A percentile compares a stretch with the other conserved stretches of the same genome.
Evolutionary conservation across 2,329 filamentous ascomycete genomes (phyloP).

Genomic region (Sporothrix schenckii): DNA sequence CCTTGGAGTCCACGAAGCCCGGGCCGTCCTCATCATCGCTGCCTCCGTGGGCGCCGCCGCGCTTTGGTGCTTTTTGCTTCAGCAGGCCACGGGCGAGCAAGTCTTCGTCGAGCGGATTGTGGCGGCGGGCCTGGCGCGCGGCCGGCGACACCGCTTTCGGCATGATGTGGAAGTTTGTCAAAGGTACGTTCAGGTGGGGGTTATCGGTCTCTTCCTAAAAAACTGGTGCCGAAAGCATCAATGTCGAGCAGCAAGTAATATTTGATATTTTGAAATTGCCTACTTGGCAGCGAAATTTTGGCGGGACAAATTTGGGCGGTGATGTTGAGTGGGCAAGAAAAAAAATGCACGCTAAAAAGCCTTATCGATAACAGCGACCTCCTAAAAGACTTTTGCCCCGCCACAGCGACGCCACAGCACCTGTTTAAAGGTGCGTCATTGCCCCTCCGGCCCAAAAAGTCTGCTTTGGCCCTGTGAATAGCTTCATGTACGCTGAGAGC

Average conservation of each 20-base stretch:
- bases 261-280: no score
- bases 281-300: background rate
- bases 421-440: conserved; percentile 15
- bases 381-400: conserved; percentile 11
- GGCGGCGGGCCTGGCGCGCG: conserved; percentile 65
- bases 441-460: conserved; percentile 31
- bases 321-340: conserved; percentile 28
- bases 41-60: conserved; percentile 64
- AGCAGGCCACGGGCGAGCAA: conserved; percentile 70
- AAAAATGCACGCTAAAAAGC: conserved; percentile 30
- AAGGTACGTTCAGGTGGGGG: conserved; percentile 35
- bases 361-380: conserved; percentile 29
- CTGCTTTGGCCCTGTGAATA: conserved; percentile 29
- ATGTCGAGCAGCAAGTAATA: background rate
- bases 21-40: conserved; percentile 63
- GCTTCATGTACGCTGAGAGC: conserved; percentile 27
- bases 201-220: background rate
- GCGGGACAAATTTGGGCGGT: conserved; percentile 31
- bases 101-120: conserved; percentile 91
- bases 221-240: background rate
- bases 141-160: conserved; percentile 72
- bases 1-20: conserved; percentile 83
- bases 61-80: conserved; percentile 74
- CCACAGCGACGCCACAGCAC: conserved; percentile 32
- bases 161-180: conserved; percentile 54